Evolutionary conservation across 2,329 filamentous ascomycete genomes (phyloP).

Genomic region (Paecilomyces sp.): DNA sequence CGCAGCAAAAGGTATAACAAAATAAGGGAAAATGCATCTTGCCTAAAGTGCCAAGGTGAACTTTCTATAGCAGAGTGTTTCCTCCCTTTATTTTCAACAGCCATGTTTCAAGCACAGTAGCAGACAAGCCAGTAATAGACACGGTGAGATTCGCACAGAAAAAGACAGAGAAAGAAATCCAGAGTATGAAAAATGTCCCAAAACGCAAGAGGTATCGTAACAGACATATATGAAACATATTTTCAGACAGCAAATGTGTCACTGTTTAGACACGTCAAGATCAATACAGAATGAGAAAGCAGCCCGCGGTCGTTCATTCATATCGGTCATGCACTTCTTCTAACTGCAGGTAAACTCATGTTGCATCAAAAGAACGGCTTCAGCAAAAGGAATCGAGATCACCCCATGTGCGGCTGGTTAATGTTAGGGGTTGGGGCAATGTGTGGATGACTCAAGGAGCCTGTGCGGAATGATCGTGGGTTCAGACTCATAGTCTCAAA

Average conservation of each 20-base stretch:
- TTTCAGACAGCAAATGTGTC: neutral
- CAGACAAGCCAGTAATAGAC: neutral
- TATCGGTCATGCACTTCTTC: neutral
- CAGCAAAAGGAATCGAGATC: neutral
- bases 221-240: neutral
- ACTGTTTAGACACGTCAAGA: neutral
- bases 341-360: neutral
- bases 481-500: conserved; percentile 14
- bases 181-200: neutral
- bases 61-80: neutral
- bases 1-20: neutral
- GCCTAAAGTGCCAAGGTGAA: neutral
- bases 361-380: neutral
- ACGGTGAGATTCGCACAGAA: neutral
- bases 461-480: conserved; percentile 21
- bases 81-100: neutral
- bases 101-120: neutral
- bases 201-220: neutral
- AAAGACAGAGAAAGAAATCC: neutral
- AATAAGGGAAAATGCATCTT: neutral
- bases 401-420: neutral
- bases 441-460: conserved; percentile 23
- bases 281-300: neutral
- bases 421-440: conserved; percentile 2
- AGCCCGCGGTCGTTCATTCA: neutral